A percentile compares a stretch with the other conserved stretches of the same genome.
These are phyloP conservation scores for Myriangium duriaei DNA, from an alignment of 2,329 filamentous ascomycete species.

Conservation along the genomic window DNA sequence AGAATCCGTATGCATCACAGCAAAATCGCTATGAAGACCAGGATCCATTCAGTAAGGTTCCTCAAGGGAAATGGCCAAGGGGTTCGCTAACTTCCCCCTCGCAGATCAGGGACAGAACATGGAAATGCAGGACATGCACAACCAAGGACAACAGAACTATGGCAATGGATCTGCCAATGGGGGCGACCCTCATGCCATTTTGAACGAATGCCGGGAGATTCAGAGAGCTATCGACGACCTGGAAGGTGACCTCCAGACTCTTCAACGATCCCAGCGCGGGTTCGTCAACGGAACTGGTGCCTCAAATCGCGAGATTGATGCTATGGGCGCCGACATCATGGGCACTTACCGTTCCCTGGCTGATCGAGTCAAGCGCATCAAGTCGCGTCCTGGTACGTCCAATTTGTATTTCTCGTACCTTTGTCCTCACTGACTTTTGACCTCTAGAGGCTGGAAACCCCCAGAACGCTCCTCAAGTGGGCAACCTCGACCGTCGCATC, in stretches of 20 bases:
- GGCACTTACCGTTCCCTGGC: slow-evolving; percentile 67
- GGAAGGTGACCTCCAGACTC: slow-evolving; percentile 57
- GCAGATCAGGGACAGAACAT: slow-evolving; percentile 16
- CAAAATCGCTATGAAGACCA: slow-evolving; percentile 15
- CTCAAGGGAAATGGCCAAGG: too few species aligned
- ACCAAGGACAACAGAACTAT: slow-evolving; percentile 27
- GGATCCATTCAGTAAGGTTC: slow-evolving; percentile 19
- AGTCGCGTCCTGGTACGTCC: slow-evolving; percentile 45
- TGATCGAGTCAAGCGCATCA: slow-evolving; percentile 67
- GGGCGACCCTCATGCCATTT: slow-evolving; percentile 57
- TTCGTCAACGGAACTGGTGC: slow-evolving; percentile 57
- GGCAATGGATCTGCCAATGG: slow-evolving; percentile 16
- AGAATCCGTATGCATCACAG: slow-evolving; percentile 13
- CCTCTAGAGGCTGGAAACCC: slow-evolving; percentile 53
- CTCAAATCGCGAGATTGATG: slow-evolving; percentile 54
- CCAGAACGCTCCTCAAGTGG: slow-evolving; percentile 68
- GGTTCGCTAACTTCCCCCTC: too few species aligned
- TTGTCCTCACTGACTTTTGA: background rate
- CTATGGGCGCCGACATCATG: slow-evolving; percentile 68
- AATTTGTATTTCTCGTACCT: too few species aligned
- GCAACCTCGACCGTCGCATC: slow-evolving; percentile 64
- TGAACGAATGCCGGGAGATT: slow-evolving; percentile 76
- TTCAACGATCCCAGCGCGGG: slow-evolving; percentile 58
- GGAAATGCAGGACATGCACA: slow-evolving; percentile 55
- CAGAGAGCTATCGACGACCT: slow-evolving; percentile 65